Base-by-base conservation (phyloP, 371 early-diverging fungal genomes). In the Synchytrium microbalum region DNA sequence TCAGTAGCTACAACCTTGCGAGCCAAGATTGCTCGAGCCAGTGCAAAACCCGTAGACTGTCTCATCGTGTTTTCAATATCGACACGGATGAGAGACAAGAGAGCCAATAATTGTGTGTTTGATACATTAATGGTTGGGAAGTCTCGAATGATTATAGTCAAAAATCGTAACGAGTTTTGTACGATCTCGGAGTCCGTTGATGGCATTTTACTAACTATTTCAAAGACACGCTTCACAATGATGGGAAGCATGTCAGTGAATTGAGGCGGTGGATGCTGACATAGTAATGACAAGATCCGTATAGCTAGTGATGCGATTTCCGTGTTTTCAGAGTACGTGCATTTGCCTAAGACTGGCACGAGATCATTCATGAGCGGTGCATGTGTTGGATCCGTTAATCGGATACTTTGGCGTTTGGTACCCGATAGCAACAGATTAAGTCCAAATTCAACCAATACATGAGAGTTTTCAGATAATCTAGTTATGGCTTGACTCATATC, bases 361-460 rank as follows among this genome's bases (percentile, higher is more conserved):
- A 96, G 83, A 2, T 90, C 86, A 68, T 90, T 86, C 52, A 96
- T 67, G 71, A 92, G 79, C 0, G 75, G 69, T 32, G 85, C 56
- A 54, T 89, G 83, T 29, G 81, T 82, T 0, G 72, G 58, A 3
- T 79, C 71, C 3, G 71, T 72, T 2, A 71, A 26, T 66, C 85
- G 79, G 51, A 58, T 54, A 26, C 58, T 68, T 56, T 67, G 62
- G 61, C 85, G 82, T 61, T 80, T 83, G 54, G 92, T 69, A 0
- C 86, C 82, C 0, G 87, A 77, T 16, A 86, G 76, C 52, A 84
- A 67, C 23, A 95, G 75, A 27, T 82, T 79, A 19, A 96, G 72
- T 2, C 97, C 97, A 82, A 98, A 95, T 62, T 88, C 88, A 53
- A 94, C 89, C 73, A 98, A 94, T 14, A 88, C 79, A 69, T 93